phyloP scores from a whole-genome alignment of 805 yeast genomes.

The Metschnikowia santaceciliae region DNA sequence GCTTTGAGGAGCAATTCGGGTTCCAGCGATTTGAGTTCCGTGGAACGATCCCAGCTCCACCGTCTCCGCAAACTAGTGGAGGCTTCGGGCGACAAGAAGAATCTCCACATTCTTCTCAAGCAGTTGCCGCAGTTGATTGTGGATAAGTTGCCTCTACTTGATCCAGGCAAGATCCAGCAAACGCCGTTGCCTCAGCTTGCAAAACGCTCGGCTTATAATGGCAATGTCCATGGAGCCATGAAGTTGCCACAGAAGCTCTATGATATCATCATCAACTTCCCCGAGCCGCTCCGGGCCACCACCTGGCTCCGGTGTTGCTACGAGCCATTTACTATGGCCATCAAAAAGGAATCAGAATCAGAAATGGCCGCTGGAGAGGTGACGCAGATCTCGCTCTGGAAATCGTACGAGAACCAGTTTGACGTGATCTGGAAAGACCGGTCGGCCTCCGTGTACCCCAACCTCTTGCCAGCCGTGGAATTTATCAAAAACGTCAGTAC shows the following conservation, averaged over 20 bases:
- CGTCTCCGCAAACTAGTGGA: constrained; percentile 49
- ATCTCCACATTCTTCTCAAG: constrained; percentile 50
- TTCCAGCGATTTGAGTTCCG: constrained; percentile 19
- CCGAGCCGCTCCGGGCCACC: constrained; percentile 89
- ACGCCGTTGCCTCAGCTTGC: constrained; percentile 35
- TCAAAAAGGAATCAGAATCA: constrained; percentile 10
- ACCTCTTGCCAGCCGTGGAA: constrained; percentile 87
- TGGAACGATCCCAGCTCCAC: constrained; percentile 29
- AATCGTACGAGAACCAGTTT: constrained; percentile 86
- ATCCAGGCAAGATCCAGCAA: constrained; percentile 24
- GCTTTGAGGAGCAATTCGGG: constrained; percentile 30
- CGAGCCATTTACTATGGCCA: constrained; percentile 51
- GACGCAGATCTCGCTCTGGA: constrained; percentile 94
- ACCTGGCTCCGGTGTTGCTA: constrained; percentile 93
- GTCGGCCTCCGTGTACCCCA: constrained; percentile 24
- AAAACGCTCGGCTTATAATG: constrained; percentile 44
- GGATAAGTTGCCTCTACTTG: constrained; percentile 32
- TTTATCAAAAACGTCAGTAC: constrained; percentile 90
- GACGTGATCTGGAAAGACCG: constrained; percentile 53
- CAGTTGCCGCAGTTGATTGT: constrained; percentile 58
- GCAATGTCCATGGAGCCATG: constrained; percentile 65
- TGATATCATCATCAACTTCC: constrained; percentile 55
- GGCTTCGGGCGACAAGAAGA: constrained; percentile 44
- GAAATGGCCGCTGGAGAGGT: constrained; percentile 61
- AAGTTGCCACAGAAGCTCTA: constrained; percentile 51